These are phyloP conservation scores for Myxozyma udenii DNA, from an alignment of 805 yeast species.

Conservation along the genomic window DNA sequence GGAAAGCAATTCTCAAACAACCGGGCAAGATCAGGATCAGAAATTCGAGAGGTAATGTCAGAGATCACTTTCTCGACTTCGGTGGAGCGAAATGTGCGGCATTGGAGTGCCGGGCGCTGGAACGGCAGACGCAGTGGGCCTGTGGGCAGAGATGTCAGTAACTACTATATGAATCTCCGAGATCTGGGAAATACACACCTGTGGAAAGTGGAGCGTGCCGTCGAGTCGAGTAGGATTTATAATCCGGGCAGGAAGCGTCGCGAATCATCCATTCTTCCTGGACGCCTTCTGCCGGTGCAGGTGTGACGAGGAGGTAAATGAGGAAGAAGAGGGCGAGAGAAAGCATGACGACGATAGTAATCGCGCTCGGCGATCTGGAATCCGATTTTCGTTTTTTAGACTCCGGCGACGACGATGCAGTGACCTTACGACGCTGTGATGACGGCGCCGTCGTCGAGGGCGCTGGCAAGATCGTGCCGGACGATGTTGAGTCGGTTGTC, in stretches of 20 bases:
- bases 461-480: constrained; percentile 2
- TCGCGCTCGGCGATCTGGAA: no score
- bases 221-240: constrained; percentile 24
- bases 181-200: constrained; percentile 10
- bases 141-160: neutral
- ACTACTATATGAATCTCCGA: neutral
- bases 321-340: neutral
- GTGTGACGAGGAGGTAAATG: neutral
- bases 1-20: constrained; percentile 81
- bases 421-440: no score
- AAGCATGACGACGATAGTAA: no score
- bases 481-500: neutral
- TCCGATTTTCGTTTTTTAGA: no score
- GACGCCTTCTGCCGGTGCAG: constrained; percentile 10
- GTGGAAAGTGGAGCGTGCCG: constrained; percentile 25
- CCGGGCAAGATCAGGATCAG: constrained; percentile 65
- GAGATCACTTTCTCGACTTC: constrained; percentile 60
- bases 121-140: constrained; percentile 61
- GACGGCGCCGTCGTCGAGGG: no score
- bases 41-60: constrained; percentile 50
- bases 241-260: constrained; percentile 29
- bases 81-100: constrained; percentile 67
- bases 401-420: no score
- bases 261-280: constrained; percentile 26
- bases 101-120: constrained; percentile 69